Evolutionary conservation across 768 basidiomycete genomes (phyloP), one percentile per base, ranked within the genome.

Genomic region (Suillus spraguei): DNA sequence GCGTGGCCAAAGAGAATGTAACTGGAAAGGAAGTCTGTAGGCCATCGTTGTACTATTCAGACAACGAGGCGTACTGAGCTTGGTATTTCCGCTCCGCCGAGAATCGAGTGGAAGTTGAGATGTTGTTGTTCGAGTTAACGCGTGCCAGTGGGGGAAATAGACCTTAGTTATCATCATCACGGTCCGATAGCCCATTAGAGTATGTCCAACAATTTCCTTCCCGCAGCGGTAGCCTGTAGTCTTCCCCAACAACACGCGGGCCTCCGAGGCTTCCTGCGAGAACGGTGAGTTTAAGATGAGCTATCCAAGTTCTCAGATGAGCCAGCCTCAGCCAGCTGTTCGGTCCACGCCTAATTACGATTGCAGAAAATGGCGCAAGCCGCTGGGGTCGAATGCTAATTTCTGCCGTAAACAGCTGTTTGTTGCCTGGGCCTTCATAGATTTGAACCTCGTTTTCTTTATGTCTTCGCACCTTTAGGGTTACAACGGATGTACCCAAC

Each of bases 311-410:
- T 47, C 64, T 56, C 16, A 63, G 50, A 53, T 53, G n/a, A 64
- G 55, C 56, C 22, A 50, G 55, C 36, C 46, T 41, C 36, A 54
- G 60, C 62, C 44, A 64, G 58, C n/a, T 49, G 47, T 0, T 58
- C 17, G 38, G 55, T 28, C 16, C 55, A 39, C 38, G 24, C 38
- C 38, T 39, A 58, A 58, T 56, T 22, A 60, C 33, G 33, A 44
- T 50, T 56, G 16, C 17, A 44, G 41, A 49, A 59, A 66, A 44
- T 7, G 20, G 55, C 41, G 24, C 28, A 16, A 39, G 69, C 61
- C 71, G 71, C 71, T 73, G 71, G 28, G 55, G 61, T 71, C 59
- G 65, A 73, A 72, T 68, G 71, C 67, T 71, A 72, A 67, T 64
- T 67, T 63, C 7, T 67, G 60, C 61, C 67, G 67, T 64, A 67